Conservation (phyloP, 2,329 filamentous ascomycete species). For the Diaporthe velutina region DNA sequence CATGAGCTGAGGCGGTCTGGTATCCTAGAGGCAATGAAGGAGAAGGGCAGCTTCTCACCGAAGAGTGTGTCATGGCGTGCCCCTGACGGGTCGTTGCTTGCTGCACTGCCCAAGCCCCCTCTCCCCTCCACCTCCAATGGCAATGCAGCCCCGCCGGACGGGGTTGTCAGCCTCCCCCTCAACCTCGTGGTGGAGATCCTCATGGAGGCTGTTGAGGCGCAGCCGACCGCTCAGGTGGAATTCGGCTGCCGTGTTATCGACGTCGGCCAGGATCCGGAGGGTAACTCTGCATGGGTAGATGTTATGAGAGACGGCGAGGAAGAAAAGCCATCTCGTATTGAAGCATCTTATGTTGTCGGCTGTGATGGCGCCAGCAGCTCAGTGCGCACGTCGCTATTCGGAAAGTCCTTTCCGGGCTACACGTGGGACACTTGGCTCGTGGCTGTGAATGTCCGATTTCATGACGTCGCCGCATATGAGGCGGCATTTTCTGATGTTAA, state of each 20-base stretch:
- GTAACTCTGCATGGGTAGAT: slow-evolving; percentile 43
- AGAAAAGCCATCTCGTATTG: slow-evolving; percentile 24
- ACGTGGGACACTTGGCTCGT: slow-evolving; percentile 61
- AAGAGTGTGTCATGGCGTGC: slow-evolving; percentile 38
- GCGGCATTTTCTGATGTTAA: slow-evolving; percentile 6
- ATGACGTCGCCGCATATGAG: slow-evolving; percentile 61
- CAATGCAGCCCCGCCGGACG: slow-evolving; percentile 38
- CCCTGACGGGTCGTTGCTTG: slow-evolving; percentile 30
- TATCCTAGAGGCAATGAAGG: slow-evolving; percentile 33
- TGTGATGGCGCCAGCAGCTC: slow-evolving; percentile 55
- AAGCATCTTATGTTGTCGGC: slow-evolving; percentile 56
- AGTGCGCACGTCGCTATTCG: slow-evolving; percentile 53
- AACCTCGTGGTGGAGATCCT: slow-evolving; percentile 54
- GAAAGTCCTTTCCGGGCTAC: slow-evolving; percentile 57
- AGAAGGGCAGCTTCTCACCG: slow-evolving; percentile 35
- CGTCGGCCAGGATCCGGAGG: slow-evolving; percentile 47
- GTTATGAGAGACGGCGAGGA: slow-evolving; percentile 37
- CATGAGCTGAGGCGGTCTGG: slow-evolving; percentile 37
- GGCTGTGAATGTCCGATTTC: slow-evolving; percentile 65
- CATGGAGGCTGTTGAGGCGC: slow-evolving; percentile 47
- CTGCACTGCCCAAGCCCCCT: slow-evolving; percentile 26
- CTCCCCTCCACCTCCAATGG: background rate
- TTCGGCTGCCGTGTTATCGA: slow-evolving; percentile 51
- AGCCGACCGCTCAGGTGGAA: slow-evolving; percentile 47
- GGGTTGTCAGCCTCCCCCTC: slow-evolving; percentile 55